These are phyloP conservation scores for Skeletonema costatum DNA, from an alignment of 108 stramenopile genomes.

Conservation along the genomic window DNA sequence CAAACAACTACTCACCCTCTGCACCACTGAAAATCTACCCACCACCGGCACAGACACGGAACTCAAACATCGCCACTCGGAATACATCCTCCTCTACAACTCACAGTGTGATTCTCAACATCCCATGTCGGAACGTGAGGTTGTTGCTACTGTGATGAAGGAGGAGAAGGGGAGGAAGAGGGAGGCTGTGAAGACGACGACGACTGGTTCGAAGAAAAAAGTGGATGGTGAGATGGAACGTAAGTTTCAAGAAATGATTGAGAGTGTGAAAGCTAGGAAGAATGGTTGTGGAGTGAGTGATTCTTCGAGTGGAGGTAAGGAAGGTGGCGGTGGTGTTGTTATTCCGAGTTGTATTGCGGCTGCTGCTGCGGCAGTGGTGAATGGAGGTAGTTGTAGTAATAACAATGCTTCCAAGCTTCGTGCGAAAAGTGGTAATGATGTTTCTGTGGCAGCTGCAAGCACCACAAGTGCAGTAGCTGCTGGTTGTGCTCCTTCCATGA, in stretches of 20 bases:
- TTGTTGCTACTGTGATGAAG: slow-evolving; percentile 39
- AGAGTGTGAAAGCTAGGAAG: neutral
- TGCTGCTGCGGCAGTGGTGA: neutral
- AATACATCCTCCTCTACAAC: slow-evolving; percentile 58
- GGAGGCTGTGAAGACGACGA: slow-evolving; percentile 11
- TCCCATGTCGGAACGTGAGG: slow-evolving; percentile 45
- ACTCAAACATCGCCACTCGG: slow-evolving; percentile 51
- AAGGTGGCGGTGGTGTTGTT: neutral
- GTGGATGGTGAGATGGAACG: slow-evolving; percentile 14
- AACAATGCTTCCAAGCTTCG: too few relatives aligned
- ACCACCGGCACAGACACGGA: slow-evolving; percentile 47
- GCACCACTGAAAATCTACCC: slow-evolving; percentile 43
- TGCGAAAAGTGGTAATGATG: too few relatives aligned
- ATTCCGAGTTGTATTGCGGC: neutral
- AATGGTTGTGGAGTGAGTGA: neutral
- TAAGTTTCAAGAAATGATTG: slow-evolving; percentile 8
- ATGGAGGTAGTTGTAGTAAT: neutral
- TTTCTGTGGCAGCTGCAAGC: too few relatives aligned
- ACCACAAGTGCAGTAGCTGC: too few relatives aligned
- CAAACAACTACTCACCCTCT: slow-evolving; percentile 48
- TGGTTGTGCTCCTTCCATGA: too few relatives aligned
- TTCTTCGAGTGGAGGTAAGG: too few relatives aligned
- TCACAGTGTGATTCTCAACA: slow-evolving; percentile 57
- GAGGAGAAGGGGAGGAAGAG: slow-evolving; percentile 31
- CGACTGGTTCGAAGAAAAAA: slow-evolving; percentile 9